Evolutionary conservation across 2,329 filamentous ascomycete genomes (phyloP).

Genomic region (Fusarium ramigenum): DNA sequence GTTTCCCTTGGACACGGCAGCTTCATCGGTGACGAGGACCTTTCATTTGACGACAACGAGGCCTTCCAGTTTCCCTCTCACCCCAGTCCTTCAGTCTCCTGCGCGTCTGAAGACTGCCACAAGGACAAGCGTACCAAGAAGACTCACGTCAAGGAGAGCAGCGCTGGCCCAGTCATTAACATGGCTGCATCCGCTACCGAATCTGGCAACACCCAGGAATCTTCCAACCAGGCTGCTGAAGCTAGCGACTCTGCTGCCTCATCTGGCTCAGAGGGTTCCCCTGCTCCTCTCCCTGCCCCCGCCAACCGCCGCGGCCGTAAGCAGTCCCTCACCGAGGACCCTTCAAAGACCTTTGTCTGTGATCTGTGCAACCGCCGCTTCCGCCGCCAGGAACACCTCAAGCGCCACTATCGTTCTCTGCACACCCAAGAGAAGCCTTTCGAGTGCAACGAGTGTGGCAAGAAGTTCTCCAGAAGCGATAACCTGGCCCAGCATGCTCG

Average conservation of each 20-base stretch:
- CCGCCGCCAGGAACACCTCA: conserved; percentile 97
- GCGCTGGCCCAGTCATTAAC: conserved; percentile 53
- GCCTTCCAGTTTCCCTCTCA: conserved; percentile 68
- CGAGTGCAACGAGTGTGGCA: conserved; percentile 95
- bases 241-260: conserved; percentile 52
- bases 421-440: conserved; percentile 99
- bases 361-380: conserved; percentile 96
- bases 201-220: conserved; percentile 49
- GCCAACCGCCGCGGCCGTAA: conserved; percentile 95
- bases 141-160: conserved; percentile 56
- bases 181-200: conserved; percentile 51
- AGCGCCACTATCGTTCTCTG: conserved; percentile 97
- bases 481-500: conserved; percentile 96
- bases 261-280: conserved; percentile 57
- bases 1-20: conserved; percentile 78
- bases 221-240: conserved; percentile 48
- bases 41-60: conserved; percentile 77
- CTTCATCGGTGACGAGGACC: conserved; percentile 79
- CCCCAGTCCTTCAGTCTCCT: conserved; percentile 62
- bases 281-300: conserved; percentile 60
- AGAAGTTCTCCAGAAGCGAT: conserved; percentile 98
- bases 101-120: conserved; percentile 58
- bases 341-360: conserved; percentile 98
- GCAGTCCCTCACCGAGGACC: conserved; percentile 97
- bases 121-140: conserved; percentile 68